Percentiles rank a stretch among this genome's conserved stretches.
Conservation (phyloP, 345 rosid species). For the Linum usitatissimum region DNA sequence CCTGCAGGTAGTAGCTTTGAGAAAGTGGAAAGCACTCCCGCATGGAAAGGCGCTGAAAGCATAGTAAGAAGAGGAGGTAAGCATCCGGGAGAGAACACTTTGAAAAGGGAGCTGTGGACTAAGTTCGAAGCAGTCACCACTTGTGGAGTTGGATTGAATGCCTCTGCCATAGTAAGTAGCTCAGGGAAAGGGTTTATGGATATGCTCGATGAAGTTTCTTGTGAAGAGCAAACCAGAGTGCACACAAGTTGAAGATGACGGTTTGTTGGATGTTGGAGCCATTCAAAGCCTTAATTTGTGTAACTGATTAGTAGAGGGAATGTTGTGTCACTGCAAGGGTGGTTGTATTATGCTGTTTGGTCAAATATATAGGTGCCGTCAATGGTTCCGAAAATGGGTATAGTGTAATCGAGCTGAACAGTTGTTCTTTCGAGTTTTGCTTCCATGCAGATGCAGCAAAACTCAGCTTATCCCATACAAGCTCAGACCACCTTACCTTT, state of each 20-base stretch:
- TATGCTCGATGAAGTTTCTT: conserved; percentile 80
- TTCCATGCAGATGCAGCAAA: too few relatives aligned
- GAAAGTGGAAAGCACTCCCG: conserved; percentile 48
- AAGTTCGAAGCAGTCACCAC: conserved; percentile 78
- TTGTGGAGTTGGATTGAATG: conserved; percentile 19
- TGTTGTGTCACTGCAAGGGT: too few relatives aligned
- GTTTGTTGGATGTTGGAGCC: too few relatives aligned
- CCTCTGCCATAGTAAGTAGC: conserved; percentile 21
- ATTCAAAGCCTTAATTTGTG: too few relatives aligned
- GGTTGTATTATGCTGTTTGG: too few relatives aligned
- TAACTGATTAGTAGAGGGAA: too few relatives aligned
- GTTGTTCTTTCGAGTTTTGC: too few relatives aligned
- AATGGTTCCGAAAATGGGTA: too few relatives aligned
- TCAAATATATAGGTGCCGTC: too few relatives aligned
- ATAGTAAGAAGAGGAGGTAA: conserved; percentile 35
- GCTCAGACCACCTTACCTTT: too few relatives aligned
- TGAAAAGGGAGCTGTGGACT: conserved; percentile 92
- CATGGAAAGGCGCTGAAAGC: conserved; percentile 47
- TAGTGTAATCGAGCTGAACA: too few relatives aligned
- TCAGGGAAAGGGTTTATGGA: conserved; percentile 66
- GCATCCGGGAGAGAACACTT: conserved; percentile 72
- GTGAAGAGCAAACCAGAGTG: conserved; percentile 19
- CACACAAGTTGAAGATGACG: not conserved
- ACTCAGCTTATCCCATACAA: too few relatives aligned
- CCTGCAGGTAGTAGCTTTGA: conserved; percentile 15